Base-by-base conservation (phyloP, 169 alveolate species). In the Perkinsus chesapeaki region DNA sequence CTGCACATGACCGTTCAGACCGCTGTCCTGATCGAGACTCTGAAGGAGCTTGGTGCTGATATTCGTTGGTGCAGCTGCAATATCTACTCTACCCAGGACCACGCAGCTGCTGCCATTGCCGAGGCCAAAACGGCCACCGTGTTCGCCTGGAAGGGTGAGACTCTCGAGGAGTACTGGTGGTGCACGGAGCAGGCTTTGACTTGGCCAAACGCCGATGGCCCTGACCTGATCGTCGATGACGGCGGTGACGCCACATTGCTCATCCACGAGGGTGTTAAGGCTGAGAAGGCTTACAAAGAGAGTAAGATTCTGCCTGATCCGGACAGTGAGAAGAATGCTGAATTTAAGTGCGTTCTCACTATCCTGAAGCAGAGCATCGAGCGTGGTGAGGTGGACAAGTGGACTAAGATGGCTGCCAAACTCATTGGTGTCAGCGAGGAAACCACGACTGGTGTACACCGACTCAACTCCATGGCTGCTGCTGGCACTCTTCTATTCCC, bases 1-100 rank as follows among this genome's bases (percentile, higher is more conserved):
- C 96, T 98, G 90, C 99, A 99, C 96, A 98, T 99, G 99, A 99
- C 99, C 92, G 97, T 98, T 94, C 98, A 98, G 95, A 98, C 99
- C 12, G 97, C 97, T 91, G 97, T 93, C 91, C 94, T 94, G 97
- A 97, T 98, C 73, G 99, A 98, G 94, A 98, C 99, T 27, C 95
- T 98, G 93, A 94, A 93, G 39, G 98, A 94, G 36, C 96, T 98
- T 43, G 99, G 99, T 39, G 99, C 99, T 73, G 95, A 97, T 91
- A 97, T 99, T 72, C 97, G 99, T 92, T 99, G 99, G 99, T 97
- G 99, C 95, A 97, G 99, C 47, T 99, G 99, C 96, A 99, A 99
- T 98, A 98, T 98, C 93, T 98, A 96, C 96, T 98, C 99, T 39
- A 98, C 99, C n/a, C 98, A 98, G 95, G 99, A 99, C 95, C 99